A percentile compares a stretch with the other conserved stretches of the same genome.
Evolutionary conservation across 2,329 filamentous ascomycete species (phyloP).

Genomic region (Byssoonygena ceratinophila): DNA sequence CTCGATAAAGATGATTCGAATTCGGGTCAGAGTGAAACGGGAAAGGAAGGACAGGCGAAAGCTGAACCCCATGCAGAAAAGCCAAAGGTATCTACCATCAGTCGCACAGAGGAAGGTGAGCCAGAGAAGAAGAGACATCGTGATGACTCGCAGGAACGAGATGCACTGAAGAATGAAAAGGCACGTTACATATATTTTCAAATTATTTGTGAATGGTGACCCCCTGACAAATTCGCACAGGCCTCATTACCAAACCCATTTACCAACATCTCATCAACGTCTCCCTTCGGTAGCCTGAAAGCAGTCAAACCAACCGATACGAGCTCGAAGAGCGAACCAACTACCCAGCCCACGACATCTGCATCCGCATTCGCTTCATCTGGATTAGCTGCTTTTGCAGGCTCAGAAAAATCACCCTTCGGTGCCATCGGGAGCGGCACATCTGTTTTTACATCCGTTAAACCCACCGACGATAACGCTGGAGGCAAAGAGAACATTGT

Average conservation of each 20-base stretch:
- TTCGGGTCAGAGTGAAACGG: slow-evolving; percentile 16
- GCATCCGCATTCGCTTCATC: slow-evolving; percentile 57
- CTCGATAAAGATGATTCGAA: slow-evolving; percentile 30
- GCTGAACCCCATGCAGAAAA: slow-evolving; percentile 8
- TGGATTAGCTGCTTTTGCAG: slow-evolving; percentile 55
- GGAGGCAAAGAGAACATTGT: neutral
- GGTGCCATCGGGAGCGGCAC: slow-evolving; percentile 42
- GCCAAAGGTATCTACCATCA: neutral
- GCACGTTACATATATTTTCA: slow-evolving; percentile 16
- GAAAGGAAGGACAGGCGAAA: neutral
- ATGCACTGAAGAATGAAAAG: slow-evolving; percentile 21
- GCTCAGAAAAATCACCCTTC: slow-evolving; percentile 54
- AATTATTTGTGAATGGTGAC: neutral
- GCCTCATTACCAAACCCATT: slow-evolving; percentile 32
- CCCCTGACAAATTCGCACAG: slow-evolving; percentile 16
- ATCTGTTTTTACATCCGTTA: slow-evolving; percentile 28
- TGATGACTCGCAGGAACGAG: slow-evolving; percentile 33
- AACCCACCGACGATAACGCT: slow-evolving; percentile 7
- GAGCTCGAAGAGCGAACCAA: slow-evolving; percentile 17
- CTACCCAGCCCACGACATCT: slow-evolving; percentile 38
- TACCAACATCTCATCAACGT: slow-evolving; percentile 34
- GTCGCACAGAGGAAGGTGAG: slow-evolving; percentile 23
- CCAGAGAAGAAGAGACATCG: slow-evolving; percentile 37
- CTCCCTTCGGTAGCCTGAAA: slow-evolving; percentile 34
- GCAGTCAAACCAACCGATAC: slow-evolving; percentile 22